Evolutionary conservation across 2,329 filamentous ascomycete species (phyloP), one percentile per base, ranked within the genome.

Genomic region (Sclerotinia sclerotiorum): DNA sequence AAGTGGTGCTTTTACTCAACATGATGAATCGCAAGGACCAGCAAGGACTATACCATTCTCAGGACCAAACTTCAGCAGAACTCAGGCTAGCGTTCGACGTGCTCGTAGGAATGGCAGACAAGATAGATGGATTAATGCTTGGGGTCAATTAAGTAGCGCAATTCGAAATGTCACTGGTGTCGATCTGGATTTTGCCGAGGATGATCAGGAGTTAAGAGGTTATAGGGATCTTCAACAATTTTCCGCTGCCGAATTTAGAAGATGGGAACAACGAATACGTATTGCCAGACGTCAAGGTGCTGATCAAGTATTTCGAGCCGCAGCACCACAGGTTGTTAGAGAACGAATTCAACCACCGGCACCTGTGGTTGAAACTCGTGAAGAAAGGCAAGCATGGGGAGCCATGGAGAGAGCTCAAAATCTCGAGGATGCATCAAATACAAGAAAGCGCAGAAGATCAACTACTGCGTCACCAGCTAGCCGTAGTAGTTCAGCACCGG

Each of bases 81-180:
- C 87, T 1, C 82, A 84, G 69, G 85, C 84, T n/a, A 82, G 82
- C 58, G 82, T 87, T 75, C 82, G 87, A 51, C 82, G 84, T 70
- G 58, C 58, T 49, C 82, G 84, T 71, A 80, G 86, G 74, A 80
- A 83, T 73, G 88, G 82, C 84, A 91, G 93, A 81, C 92, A 81
- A 77, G 90, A 86, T 58, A 91, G 96, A 57, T 97, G 94, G 94
- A 90, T 94, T 76, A 91, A 92, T 66, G 91, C 96, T 1, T 96
- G 92, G 89, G 87, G 85, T 69, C 83, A 86, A 72, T 87, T 90
- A 70, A 83, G 86, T 21, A 85, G 83, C 63, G 84, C 83, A 48
- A 83, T 90, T 68, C 88, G 84, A 75, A 89, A 94, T 74, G 85
- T 86, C 39, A 80, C 92, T 24, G 88, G 91, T 72, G 81, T 95